Evolutionary conservation across 2,329 filamentous ascomycete species (phyloP).

Genomic region (Massarina eburnea): DNA sequence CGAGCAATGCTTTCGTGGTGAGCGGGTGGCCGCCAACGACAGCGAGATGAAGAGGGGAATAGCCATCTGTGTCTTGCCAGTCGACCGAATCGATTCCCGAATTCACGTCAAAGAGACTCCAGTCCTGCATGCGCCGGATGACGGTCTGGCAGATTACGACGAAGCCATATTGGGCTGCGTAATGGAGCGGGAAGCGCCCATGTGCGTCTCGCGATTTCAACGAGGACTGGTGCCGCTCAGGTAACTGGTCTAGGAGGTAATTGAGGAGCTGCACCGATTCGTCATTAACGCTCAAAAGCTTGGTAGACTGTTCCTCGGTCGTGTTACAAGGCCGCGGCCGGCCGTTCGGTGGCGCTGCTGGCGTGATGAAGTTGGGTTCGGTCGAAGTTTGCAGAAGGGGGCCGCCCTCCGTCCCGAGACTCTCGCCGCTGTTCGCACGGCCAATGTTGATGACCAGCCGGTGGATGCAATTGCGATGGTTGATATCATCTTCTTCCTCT

Average conservation of each 20-base stretch:
- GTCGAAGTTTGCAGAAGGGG: constrained; percentile 52
- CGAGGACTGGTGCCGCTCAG: constrained; percentile 65
- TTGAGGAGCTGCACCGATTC: constrained; percentile 70
- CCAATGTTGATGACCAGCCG: constrained; percentile 90
- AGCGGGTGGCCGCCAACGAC: constrained; percentile 88
- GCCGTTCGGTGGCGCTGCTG: constrained; percentile 68
- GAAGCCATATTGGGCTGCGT: constrained; percentile 92
- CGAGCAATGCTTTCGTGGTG: constrained; percentile 78
- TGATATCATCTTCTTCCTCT: constrained; percentile 88
- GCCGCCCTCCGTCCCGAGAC: constrained; percentile 48
- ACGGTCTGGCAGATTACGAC: constrained; percentile 86
- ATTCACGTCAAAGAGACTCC: constrained; percentile 81
- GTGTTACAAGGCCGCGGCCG: constrained; percentile 64
- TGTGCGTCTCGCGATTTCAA: constrained; percentile 73
- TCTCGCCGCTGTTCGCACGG: constrained; percentile 63
- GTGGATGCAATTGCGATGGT: constrained; percentile 90
- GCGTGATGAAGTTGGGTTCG: constrained; percentile 75
- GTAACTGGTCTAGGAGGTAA: constrained; percentile 68
- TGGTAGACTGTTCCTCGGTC: constrained; percentile 64
- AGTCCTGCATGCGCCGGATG: constrained; percentile 84
- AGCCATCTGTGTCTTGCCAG: constrained; percentile 93
- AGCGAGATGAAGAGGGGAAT: constrained; percentile 85
- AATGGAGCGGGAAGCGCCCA: constrained; percentile 84
- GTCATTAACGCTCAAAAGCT: constrained; percentile 68
- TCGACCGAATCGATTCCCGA: constrained; percentile 82